Conservation (phyloP, 805 yeast species). For the Wilhelminamyces savonicus region DNA sequence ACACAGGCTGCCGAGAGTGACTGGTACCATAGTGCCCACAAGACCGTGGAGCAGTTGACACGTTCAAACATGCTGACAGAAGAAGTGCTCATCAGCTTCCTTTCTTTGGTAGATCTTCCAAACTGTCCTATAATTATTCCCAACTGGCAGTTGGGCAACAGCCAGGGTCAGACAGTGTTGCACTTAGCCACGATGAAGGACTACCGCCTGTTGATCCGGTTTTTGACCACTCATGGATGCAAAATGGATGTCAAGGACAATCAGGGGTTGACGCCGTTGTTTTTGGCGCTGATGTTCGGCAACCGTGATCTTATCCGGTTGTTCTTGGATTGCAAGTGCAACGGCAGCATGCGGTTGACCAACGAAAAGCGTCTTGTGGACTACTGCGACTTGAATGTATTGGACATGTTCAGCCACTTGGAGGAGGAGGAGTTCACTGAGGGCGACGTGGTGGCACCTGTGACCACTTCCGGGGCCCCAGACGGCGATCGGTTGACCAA, state of each 20-base stretch:
- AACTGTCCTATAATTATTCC: slow-evolving; percentile 58
- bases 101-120: slow-evolving; percentile 56
- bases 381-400: slow-evolving; percentile 39
- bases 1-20: slow-evolving; percentile 14
- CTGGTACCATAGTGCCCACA: slow-evolving; percentile 51
- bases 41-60: slow-evolving; percentile 43
- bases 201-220: slow-evolving; percentile 53
- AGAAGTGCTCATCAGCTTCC: slow-evolving; percentile 43
- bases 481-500: slow-evolving; percentile 13
- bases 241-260: slow-evolving; percentile 68
- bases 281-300: slow-evolving; percentile 77
- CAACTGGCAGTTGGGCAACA: slow-evolving; percentile 75
- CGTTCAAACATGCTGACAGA: slow-evolving; percentile 41
- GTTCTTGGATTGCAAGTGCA: slow-evolving; percentile 60
- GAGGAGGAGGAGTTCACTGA: slow-evolving; percentile 8
- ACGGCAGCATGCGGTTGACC: slow-evolving; percentile 43
- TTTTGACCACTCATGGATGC: slow-evolving; percentile 61
- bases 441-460: slow-evolving; percentile 3
- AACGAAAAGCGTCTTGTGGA: slow-evolving; percentile 41
- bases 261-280: slow-evolving; percentile 83
- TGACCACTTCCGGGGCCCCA: neutral
- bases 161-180: slow-evolving; percentile 80
- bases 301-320: slow-evolving; percentile 58
- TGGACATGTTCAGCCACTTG: slow-evolving; percentile 31
- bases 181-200: slow-evolving; percentile 82